A percentile compares a stretch with the other conserved stretches of the same genome.
phyloP scores from a whole-genome alignment of 495 filamentous ascomycete species.

The Penicillium daleae region DNA sequence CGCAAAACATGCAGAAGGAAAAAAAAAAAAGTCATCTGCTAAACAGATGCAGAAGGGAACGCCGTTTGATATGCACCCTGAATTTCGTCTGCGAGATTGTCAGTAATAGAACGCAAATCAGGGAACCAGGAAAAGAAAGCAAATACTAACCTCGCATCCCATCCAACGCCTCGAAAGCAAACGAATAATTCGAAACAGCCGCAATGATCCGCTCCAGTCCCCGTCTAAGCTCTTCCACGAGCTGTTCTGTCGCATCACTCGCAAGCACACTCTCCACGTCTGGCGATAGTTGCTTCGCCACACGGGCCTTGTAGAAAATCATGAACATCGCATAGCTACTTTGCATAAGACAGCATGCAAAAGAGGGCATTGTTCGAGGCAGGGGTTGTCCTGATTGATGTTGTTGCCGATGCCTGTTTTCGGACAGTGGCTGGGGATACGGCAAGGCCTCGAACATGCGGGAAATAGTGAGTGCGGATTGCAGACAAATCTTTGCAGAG shows the following conservation, averaged over 20 bases:
- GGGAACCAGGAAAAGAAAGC: neutral
- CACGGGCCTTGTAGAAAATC: slow-evolving; percentile 53
- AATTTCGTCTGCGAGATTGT: slow-evolving; percentile 43
- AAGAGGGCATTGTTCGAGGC: slow-evolving; percentile 62
- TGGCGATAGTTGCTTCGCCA: slow-evolving; percentile 50
- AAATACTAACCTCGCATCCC: slow-evolving; percentile 61
- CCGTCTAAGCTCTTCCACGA: slow-evolving; percentile 58
- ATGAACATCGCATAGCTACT: slow-evolving; percentile 65
- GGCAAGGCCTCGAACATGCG: slow-evolving; percentile 55
- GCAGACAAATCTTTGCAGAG: slow-evolving; percentile 58
- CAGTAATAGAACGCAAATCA: slow-evolving; percentile 5
- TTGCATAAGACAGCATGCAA: slow-evolving; percentile 67
- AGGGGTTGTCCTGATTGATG: slow-evolving; percentile 36
- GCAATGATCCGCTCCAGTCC: slow-evolving; percentile 54
- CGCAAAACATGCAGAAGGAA: slow-evolving; percentile 13
- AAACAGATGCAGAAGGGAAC: slow-evolving; percentile 38
- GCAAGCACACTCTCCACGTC: slow-evolving; percentile 39
- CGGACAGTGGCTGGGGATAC: slow-evolving; percentile 47
- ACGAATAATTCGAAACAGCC: slow-evolving; percentile 58
- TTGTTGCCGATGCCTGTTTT: slow-evolving; percentile 30
- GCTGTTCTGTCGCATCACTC: slow-evolving; percentile 41
- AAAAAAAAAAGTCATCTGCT: slow-evolving; percentile 14
- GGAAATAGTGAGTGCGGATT: slow-evolving; percentile 55
- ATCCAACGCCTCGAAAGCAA: slow-evolving; percentile 62
- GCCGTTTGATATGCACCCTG: slow-evolving; percentile 52